These are phyloP conservation scores for Serendipita sp. DNA, from an alignment of 768 basidiomycete genomes.

Conservation along the genomic window DNA sequence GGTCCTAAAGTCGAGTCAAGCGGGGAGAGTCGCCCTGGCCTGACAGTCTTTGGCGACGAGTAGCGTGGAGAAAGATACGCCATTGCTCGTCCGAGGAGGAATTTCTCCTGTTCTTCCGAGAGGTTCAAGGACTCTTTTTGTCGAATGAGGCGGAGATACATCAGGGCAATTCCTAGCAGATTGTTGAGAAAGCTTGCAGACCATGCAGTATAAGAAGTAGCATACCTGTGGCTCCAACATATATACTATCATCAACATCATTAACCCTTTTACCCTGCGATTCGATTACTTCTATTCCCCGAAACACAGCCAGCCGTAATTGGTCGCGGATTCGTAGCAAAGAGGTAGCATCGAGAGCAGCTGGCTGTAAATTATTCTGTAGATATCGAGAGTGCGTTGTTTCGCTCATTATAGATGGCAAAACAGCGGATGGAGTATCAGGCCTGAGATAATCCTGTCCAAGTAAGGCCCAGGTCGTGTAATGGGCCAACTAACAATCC, in stretches of 20 bases:
- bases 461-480: no score
- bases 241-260: background rate
- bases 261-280: background rate
- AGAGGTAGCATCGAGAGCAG: no score
- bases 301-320: no score
- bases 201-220: background rate
- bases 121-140: slow-evolving; percentile 1
- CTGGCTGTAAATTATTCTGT: no score
- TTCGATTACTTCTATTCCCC: no score
- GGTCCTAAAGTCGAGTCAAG: background rate
- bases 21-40: background rate
- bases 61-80: background rate
- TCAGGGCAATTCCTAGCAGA: slow-evolving; percentile 5
- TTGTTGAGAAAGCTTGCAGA: no score
- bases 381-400: no score
- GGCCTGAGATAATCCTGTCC: no score
- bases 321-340: no score
- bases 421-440: no score
- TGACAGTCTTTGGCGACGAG: background rate
- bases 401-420: no score
- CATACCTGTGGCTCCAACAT: background rate
- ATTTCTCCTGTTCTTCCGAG: background rate
- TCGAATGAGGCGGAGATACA: slow-evolving; percentile 6
- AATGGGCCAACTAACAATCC: no score
- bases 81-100: background rate